These are phyloP conservation scores for Fusarium sp. DNA, from an alignment of 2,329 filamentous ascomycete species.

Conservation along the genomic window DNA sequence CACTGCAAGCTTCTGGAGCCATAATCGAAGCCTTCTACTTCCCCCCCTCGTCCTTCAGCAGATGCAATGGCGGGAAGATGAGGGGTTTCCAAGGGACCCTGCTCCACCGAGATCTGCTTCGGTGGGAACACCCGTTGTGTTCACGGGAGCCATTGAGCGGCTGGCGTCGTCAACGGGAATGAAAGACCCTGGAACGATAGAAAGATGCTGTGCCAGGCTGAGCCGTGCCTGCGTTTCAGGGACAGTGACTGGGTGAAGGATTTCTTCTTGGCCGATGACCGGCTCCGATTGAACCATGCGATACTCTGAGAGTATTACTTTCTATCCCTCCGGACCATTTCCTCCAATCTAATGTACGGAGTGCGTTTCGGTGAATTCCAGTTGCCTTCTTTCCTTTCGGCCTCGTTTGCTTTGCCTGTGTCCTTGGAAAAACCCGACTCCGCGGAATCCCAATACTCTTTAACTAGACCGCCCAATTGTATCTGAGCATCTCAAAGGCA, in stretches of 20 bases:
- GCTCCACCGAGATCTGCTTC: constrained; percentile 44
- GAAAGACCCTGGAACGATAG: constrained; percentile 33
- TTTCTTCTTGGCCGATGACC: constrained; percentile 18
- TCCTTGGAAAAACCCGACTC: constrained; percentile 23
- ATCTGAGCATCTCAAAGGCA: constrained; percentile 5
- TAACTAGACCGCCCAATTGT: constrained; percentile 2
- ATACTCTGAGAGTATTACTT: constrained; percentile 22
- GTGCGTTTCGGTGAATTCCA: constrained; percentile 34
- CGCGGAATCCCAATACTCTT: constrained; percentile 12
- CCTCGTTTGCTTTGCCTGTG: constrained; percentile 20
- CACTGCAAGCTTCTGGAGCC: constrained; percentile 45
- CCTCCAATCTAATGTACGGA: constrained; percentile 22
- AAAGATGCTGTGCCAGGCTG: constrained; percentile 8
- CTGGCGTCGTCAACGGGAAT: constrained; percentile 34
- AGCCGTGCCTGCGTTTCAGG: constrained; percentile 31
- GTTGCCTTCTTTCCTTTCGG: constrained; percentile 12
- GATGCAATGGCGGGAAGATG: constrained; percentile 44
- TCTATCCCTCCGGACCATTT: constrained; percentile 23
- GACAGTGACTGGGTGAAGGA: constrained; percentile 10
- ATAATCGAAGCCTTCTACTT: constrained; percentile 44
- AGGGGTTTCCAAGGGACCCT: constrained; percentile 42
- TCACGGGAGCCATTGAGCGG: constrained; percentile 44
- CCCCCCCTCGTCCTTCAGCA: constrained; percentile 39
- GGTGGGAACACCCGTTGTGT: constrained; percentile 42
- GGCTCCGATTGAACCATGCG: constrained; percentile 25